Conservation (phyloP, 2,329 filamentous ascomycete genomes). For the Fusarium miscanthi region DNA sequence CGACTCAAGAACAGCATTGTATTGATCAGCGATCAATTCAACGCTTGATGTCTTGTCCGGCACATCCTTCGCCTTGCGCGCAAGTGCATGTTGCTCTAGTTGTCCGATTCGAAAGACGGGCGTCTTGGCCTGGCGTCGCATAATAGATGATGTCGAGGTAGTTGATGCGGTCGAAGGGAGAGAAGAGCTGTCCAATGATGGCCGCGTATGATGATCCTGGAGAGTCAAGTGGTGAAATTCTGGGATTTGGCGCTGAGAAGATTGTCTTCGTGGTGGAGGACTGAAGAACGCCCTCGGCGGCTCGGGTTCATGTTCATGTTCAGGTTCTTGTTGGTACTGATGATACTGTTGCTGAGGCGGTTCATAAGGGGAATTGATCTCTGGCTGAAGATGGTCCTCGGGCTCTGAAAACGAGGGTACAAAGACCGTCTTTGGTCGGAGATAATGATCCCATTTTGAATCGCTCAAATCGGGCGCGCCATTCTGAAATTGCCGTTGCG, state of each 20-base stretch:
- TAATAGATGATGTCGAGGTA: slow-evolving; percentile 46
- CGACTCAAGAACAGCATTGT: slow-evolving; percentile 58
- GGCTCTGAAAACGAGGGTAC: slow-evolving; percentile 31
- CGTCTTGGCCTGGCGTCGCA: slow-evolving; percentile 62
- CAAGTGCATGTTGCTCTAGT: slow-evolving; percentile 52
- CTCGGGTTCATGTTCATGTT: not conserved
- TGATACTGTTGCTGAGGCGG: not conserved
- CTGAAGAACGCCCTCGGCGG: slow-evolving; percentile 30
- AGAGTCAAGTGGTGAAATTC: slow-evolving; percentile 44
- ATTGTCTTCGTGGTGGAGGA: slow-evolving; percentile 24
- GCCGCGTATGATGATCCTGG: slow-evolving; percentile 31
- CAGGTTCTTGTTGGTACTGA: not conserved
- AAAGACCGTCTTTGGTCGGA: slow-evolving; percentile 40
- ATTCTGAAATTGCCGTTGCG: slow-evolving; percentile 33
- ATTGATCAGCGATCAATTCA: slow-evolving; percentile 63
- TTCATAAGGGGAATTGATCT: slow-evolving; percentile 6
- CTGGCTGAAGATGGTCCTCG: slow-evolving; percentile 21
- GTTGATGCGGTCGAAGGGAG: slow-evolving; percentile 51
- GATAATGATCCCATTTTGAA: slow-evolving; percentile 46
- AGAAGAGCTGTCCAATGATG: slow-evolving; percentile 43
- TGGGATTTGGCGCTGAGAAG: slow-evolving; percentile 38
- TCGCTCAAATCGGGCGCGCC: slow-evolving; percentile 45
- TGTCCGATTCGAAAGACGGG: slow-evolving; percentile 63
- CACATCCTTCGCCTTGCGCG: slow-evolving; percentile 34
- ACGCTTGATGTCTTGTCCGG: slow-evolving; percentile 55